Evolutionary conservation across 106 monocot genomes (phyloP), one percentile per base, ranked within the genome.

Genomic region (Allium cepa): DNA sequence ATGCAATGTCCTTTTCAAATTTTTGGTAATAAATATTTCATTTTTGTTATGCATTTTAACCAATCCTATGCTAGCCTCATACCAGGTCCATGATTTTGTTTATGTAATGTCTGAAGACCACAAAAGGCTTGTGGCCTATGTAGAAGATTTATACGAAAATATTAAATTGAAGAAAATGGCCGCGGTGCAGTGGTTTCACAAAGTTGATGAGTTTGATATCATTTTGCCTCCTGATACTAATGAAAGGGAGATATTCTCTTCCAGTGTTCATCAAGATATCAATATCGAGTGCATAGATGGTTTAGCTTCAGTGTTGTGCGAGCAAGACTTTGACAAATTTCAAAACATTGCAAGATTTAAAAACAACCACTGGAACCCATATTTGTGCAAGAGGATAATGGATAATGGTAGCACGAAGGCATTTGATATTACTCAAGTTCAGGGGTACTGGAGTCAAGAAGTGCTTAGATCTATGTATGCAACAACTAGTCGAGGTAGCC

Each of bases 281-380:
- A 91, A 80, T 62, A 80, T 88, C 58, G 91, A 94, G 77, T 91
- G 94, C 81, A 83, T 94, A 63, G 91, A 94, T 79, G 94, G 91
- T 66, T 64, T 94, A 36, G 85, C 85, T 26, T 66, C 80, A 3
- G 85, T 94, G 47, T 80, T 94, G 53, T 77, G 79, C 68, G 16
- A 69, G 22, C 75, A 90, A 61, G 85, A 94, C 76, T 94, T 79
- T 81, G 81, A 81, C 47, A 87, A 77, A 71, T 91, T 81, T 73
- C 77, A 77, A 28, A 77, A 71, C 63, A 77, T 68, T n/a, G 63
- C 70, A 53, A 79, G 15, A 46, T 57, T 67, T 8, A 69, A 26
- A 14, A 60, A 15, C 10, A 63, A 53, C 36, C 60, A 55, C 3
- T 76, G 80, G 87, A 62, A 78, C 26, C 87, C 87, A 18, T 91